These are phyloP conservation scores for Cercospora zeina DNA, from an alignment of 2,329 filamentous ascomycete genomes.

Conservation along the genomic window DNA sequence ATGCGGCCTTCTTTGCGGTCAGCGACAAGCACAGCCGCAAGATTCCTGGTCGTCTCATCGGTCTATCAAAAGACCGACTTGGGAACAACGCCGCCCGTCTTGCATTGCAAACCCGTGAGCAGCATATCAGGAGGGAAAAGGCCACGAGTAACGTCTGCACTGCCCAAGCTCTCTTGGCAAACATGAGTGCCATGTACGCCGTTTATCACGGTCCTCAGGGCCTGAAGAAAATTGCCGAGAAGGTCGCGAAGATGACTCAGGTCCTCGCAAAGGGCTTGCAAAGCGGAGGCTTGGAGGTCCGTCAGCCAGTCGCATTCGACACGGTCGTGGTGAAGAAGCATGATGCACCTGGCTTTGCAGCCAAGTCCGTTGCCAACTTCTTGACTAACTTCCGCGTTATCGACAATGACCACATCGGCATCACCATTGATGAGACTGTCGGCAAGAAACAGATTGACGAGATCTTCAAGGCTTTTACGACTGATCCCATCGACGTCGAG, in stretches of 20 bases:
- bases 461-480: conserved; percentile 59
- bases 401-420: conserved; percentile 61
- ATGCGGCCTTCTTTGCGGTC: conserved; percentile 93
- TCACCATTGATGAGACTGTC: conserved; percentile 78
- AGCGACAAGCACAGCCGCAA: conserved; percentile 90
- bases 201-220: conserved; percentile 88
- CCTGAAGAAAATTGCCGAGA: conserved; percentile 78
- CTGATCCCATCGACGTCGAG: conserved; percentile 44
- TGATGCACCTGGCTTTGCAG: conserved; percentile 55
- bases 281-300: conserved; percentile 59
- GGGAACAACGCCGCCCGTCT: conserved; percentile 79
- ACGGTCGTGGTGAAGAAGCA: conserved; percentile 65
- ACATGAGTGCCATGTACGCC: conserved; percentile 94
- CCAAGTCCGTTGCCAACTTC: conserved; percentile 52
- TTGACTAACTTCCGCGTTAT: conserved; percentile 65
- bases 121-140: conserved; percentile 95
- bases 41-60: conserved; percentile 86
- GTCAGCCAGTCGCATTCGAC: conserved; percentile 62
- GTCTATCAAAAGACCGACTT: conserved; percentile 85
- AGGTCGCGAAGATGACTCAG: conserved; percentile 69
- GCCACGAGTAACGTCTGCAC: conserved; percentile 98
- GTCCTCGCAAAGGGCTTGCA: conserved; percentile 52
- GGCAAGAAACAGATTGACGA: conserved; percentile 57
- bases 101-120: conserved; percentile 88
- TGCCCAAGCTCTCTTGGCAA: conserved; percentile 87